These are phyloP conservation scores for Diaporthe sp. DNA, from an alignment of 2,329 filamentous ascomycete species.

Conservation along the genomic window DNA sequence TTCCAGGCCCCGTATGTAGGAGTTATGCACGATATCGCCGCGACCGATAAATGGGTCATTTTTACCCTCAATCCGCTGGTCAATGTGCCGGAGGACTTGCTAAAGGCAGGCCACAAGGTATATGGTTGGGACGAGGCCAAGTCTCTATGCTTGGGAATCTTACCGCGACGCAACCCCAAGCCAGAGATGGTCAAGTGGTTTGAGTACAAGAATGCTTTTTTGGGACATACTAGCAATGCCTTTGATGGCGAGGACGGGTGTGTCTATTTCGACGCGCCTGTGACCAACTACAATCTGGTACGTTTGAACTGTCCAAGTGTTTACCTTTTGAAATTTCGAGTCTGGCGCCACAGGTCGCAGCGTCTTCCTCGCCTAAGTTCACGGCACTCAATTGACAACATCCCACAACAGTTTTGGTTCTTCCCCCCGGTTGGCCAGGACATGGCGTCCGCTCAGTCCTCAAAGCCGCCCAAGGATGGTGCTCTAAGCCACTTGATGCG, in stretches of 20 bases:
- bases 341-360: background rate
- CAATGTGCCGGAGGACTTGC: background rate
- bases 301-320: background rate
- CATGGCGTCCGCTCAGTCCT: background rate
- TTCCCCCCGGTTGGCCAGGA: constrained; percentile 12
- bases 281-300: constrained; percentile 14
- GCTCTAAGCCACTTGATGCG: constrained; percentile 2
- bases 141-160: background rate
- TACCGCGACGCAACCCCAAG: constrained; percentile 15
- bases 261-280: constrained; percentile 6
- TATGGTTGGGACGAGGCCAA: constrained; percentile 18
- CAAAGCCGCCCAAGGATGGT: background rate
- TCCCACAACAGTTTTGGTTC: constrained; percentile 19
- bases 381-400: background rate
- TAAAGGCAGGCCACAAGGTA: background rate
- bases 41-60: constrained; percentile 12
- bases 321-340: background rate
- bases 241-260: constrained; percentile 17
- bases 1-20: constrained; percentile 12
- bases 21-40: constrained; percentile 24
- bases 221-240: constrained; percentile 12
- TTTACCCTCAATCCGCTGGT: constrained; percentile 1
- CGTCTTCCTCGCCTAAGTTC: background rate
- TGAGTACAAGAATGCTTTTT: constrained; percentile 16
- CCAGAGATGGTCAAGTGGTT: constrained; percentile 2